These are phyloP conservation scores for Chlamydomonas schloesseri DNA, from an alignment of 139 green algal genomes.

Conservation along the genomic window DNA sequence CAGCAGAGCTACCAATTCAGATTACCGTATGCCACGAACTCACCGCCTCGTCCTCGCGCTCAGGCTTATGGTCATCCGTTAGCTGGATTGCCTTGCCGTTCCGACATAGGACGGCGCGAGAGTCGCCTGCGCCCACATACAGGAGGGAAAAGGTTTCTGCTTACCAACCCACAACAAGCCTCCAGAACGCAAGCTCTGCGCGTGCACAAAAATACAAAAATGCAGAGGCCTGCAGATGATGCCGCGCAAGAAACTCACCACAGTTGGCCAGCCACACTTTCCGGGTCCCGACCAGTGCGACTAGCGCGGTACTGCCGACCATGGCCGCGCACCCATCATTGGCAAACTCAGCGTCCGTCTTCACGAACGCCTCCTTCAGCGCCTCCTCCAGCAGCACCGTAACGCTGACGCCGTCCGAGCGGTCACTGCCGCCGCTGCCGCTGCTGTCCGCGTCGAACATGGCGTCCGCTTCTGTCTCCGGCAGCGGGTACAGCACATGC, in stretches of 20 bases:
- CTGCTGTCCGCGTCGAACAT: constrained; percentile 43
- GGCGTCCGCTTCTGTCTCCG: constrained; percentile 9
- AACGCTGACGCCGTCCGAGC: constrained; percentile 34
- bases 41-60: constrained; percentile 80
- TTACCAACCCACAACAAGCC: too few species aligned
- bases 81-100: constrained; percentile 66
- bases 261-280: constrained; percentile 79
- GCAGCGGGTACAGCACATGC: constrained; percentile 10
- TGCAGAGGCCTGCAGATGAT: too few species aligned
- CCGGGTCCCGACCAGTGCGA: constrained; percentile 70
- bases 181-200: too few species aligned
- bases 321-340: constrained; percentile 65
- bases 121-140: constrained; percentile 76
- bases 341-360: constrained; percentile 73
- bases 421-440: constrained; percentile 30
- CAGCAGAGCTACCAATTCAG: too few species aligned
- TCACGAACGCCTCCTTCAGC: constrained; percentile 67
- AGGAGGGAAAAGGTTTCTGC: too few species aligned
- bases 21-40: neutral
- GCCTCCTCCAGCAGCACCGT: constrained; percentile 61
- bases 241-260: constrained; percentile 54
- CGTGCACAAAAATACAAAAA: too few species aligned
- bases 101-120: constrained; percentile 73
- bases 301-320: constrained; percentile 89
- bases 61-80: constrained; percentile 81